Evolutionary conservation across 441 rosid species (phyloP).

Genomic region (Pelargonium citronellum): DNA sequence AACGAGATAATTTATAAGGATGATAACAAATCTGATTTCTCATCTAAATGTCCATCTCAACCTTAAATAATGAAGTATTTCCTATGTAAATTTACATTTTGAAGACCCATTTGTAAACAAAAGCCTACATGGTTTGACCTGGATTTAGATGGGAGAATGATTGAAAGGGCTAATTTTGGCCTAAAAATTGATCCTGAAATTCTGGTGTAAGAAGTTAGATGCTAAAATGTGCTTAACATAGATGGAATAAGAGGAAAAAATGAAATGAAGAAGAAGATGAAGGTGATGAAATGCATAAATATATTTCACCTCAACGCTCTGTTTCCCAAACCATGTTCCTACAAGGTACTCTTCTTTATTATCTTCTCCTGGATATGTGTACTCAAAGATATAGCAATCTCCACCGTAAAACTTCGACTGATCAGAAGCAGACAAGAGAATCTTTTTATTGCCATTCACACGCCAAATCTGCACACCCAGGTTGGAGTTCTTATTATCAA

Average conservation of each 20-base stretch:
- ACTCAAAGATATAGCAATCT: conserved; percentile 88
- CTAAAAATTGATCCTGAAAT: too few relatives aligned
- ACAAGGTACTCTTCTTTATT: conserved; percentile 90
- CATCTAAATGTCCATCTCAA: too few relatives aligned
- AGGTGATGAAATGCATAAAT: background rate
- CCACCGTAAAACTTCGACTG: conserved; percentile 89
- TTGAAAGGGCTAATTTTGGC: too few relatives aligned
- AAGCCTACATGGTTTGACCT: too few relatives aligned
- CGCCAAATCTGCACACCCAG: conserved; percentile 66
- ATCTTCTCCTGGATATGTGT: conserved; percentile 80
- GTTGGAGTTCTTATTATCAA: background rate
- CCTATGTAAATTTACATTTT: too few relatives aligned
- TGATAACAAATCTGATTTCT: too few relatives aligned
- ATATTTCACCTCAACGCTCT: conserved; percentile 67
- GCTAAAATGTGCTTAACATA: conserved; percentile 1
- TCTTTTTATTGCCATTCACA: conserved; percentile 77
- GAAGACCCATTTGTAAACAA: too few relatives aligned
- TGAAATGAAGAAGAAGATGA: background rate
- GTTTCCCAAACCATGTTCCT: conserved; percentile 86
- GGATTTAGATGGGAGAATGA: too few relatives aligned
- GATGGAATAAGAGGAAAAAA: background rate
- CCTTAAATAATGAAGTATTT: too few relatives aligned
- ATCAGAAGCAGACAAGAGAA: conserved; percentile 67
- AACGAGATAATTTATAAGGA: too few relatives aligned
- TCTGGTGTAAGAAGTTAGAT: too few relatives aligned